A percentile compares a stretch with the other conserved stretches of the same genome.
These are phyloP conservation scores for Mucor racemosus DNA, from an alignment of 371 early-diverging fungal genomes.

Conservation along the genomic window DNA sequence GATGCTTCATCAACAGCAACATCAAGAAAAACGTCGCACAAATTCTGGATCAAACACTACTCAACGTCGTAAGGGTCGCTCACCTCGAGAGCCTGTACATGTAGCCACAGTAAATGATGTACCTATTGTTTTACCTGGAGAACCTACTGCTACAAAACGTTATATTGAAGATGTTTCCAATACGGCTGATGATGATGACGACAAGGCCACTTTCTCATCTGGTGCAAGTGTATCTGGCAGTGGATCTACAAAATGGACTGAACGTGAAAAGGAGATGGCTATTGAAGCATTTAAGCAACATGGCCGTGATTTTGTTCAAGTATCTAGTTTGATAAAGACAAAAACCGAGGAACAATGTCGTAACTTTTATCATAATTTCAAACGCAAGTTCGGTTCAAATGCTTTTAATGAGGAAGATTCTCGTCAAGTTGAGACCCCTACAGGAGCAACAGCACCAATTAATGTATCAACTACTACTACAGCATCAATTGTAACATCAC, in stretches of 20 bases:
- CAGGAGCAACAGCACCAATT: too few relatives aligned
- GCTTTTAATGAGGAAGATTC: slow-evolving; percentile 57
- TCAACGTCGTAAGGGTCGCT: slow-evolving; percentile 32
- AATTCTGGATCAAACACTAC: not conserved
- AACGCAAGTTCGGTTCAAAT: slow-evolving; percentile 69
- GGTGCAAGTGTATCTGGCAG: not conserved
- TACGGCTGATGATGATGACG: slow-evolving; percentile 30
- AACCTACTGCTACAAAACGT: slow-evolving; percentile 1
- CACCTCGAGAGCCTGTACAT: slow-evolving; percentile 29
- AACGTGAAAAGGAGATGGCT: slow-evolving; percentile 75
- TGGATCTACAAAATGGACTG: slow-evolving; percentile 66
- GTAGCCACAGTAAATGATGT: not conserved
- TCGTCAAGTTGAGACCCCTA: not conserved
- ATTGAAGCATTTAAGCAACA: slow-evolving; percentile 75
- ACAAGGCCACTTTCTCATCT: slow-evolving; percentile 26
- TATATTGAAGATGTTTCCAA: slow-evolving; percentile 6
- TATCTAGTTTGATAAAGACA: slow-evolving; percentile 72
- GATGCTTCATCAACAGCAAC: slow-evolving; percentile 11
- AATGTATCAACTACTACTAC: not conserved
- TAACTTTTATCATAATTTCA: slow-evolving; percentile 80
- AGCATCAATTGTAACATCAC: not conserved
- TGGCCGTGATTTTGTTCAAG: slow-evolving; percentile 76
- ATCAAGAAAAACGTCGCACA: slow-evolving; percentile 19
- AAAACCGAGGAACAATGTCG: slow-evolving; percentile 85
- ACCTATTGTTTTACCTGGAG: not conserved